phyloP scores from a whole-genome alignment of 306 rosid species.

The Cucumis hystrix region DNA sequence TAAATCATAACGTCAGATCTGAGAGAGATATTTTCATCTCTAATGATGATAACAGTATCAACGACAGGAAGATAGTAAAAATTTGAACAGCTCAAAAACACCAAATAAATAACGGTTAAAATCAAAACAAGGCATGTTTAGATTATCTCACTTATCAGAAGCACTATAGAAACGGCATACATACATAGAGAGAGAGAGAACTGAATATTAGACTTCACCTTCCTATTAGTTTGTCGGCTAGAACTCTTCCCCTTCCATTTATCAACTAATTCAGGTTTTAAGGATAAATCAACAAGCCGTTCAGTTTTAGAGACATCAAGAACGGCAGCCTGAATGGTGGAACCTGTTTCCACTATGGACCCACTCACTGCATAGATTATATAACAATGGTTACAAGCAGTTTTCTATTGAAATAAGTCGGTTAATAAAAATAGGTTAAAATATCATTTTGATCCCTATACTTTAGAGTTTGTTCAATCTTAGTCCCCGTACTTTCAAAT shows the following conservation, averaged over 20 bases:
- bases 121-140: not conserved
- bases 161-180: not conserved
- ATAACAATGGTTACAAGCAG: conserved; percentile 4
- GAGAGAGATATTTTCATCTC: too few species aligned
- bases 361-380: conserved; percentile 43
- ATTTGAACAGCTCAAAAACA: not conserved
- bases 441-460: too few species aligned
- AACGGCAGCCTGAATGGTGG: conserved; percentile 55
- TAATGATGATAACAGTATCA: too few species aligned
- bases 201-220: conserved; percentile 35
- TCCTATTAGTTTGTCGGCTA: conserved; percentile 30
- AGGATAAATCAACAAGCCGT: conserved; percentile 60
- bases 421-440: not conserved
- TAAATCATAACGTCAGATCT: not conserved
- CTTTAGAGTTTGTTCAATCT: too few species aligned
- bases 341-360: conserved; percentile 39
- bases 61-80: not conserved
- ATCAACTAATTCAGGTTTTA: conserved; percentile 47
- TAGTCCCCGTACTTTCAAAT: too few species aligned
- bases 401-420: conserved; percentile 7
- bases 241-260: conserved; percentile 31
- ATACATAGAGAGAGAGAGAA: not conserved
- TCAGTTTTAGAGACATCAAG: conserved; percentile 80
- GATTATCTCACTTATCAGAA: not conserved
- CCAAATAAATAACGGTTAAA: not conserved